A percentile compares a stretch with the other conserved stretches of the same genome.
Conservation (phyloP, 352 stramenopile species). For the Pythium vanterpoolii region DNA sequence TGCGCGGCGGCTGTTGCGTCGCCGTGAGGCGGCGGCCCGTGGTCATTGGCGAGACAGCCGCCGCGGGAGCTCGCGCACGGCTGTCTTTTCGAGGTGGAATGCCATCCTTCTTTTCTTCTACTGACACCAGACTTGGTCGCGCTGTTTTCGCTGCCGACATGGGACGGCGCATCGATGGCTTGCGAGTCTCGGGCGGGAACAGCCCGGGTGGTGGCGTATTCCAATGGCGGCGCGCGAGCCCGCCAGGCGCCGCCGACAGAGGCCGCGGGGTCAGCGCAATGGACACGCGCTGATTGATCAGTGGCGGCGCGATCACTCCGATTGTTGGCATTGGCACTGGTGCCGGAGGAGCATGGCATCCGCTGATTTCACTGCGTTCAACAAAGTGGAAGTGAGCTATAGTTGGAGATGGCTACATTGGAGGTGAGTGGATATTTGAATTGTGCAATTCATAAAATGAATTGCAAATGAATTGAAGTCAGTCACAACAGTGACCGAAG, state of each 20-base stretch:
- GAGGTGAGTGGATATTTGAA: constrained; percentile 3
- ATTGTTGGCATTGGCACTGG: constrained; percentile 12
- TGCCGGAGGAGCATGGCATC: neutral
- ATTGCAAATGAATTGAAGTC: constrained; percentile 17
- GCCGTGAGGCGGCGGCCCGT: neutral
- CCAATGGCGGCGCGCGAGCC: constrained; percentile 24
- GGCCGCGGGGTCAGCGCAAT: constrained; percentile 17
- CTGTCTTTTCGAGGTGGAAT: constrained; percentile 2
- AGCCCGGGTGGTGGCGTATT: constrained; percentile 24
- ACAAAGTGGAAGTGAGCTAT: too few species aligned
- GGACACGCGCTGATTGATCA: neutral
- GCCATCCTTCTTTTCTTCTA: neutral
- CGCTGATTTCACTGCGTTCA: too few species aligned
- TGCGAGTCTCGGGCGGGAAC: constrained; percentile 6
- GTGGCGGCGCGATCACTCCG: neutral
- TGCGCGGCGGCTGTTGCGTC: neutral
- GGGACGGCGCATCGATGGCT: constrained; percentile 8
- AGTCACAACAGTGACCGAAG: neutral
- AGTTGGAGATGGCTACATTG: constrained; percentile 1
- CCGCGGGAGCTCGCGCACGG: neutral
- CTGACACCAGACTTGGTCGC: neutral
- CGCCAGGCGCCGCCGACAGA: neutral
- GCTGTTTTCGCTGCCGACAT: constrained; percentile 1
- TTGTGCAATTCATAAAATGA: constrained; percentile 10
- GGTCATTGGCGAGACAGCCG: neutral